Evolutionary conservation across 164 flowering plant species (phyloP).

Genomic region (Houttuynia cordata): DNA sequence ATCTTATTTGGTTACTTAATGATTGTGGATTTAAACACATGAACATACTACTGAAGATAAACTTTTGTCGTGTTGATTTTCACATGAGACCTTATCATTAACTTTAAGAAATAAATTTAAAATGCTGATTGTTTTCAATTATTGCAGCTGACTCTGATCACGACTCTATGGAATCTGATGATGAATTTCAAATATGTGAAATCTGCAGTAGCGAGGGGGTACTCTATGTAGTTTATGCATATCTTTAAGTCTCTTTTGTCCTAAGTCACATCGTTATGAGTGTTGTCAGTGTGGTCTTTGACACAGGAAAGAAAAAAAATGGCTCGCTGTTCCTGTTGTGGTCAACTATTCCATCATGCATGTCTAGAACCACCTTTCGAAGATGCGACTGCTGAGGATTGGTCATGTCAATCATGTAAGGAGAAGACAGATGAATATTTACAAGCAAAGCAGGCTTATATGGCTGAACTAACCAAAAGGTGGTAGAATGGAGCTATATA

Average conservation of each 20-base stretch:
- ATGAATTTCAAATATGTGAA: conserved; percentile 95
- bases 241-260: not conserved
- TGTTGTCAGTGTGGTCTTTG: not conserved
- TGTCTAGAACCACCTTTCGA: conserved; percentile 66
- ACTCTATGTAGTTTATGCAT: conserved; percentile 1
- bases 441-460: conserved; percentile 44
- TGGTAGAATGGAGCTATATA: conserved; percentile 7
- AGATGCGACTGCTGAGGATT: conserved; percentile 43
- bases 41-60: not conserved
- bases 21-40: not conserved
- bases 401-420: conserved; percentile 90
- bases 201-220: conserved; percentile 84
- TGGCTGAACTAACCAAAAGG: conserved; percentile 70
- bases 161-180: conserved; percentile 87
- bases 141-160: conserved; percentile 69
- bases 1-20: no score
- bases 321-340: conserved; percentile 83
- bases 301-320: conserved; percentile 77
- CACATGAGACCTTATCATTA: not conserved
- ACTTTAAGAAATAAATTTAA: not conserved
- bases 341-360: conserved; percentile 60
- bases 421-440: conserved; percentile 84
- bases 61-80: not conserved
- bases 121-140: not conserved
- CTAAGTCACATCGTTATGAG: not conserved